phyloP scores from a whole-genome alignment of 345 rosid genomes.

The Brassica cretica region DNA sequence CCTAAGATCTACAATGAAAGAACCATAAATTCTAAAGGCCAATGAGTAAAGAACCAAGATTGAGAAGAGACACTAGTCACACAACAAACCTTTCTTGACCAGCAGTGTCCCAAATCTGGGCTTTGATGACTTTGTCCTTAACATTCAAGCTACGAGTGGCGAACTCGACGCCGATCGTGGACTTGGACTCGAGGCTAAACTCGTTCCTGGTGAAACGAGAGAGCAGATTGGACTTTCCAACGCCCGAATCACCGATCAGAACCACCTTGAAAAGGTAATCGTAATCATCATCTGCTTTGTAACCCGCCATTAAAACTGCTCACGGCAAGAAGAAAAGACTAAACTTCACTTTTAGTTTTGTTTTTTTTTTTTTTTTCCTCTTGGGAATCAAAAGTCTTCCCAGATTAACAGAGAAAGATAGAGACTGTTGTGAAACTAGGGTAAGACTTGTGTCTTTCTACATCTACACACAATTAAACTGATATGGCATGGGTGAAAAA shows the following conservation, averaged over 20 bases:
- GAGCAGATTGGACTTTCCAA: constrained; percentile 90
- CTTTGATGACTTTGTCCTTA: constrained; percentile 80
- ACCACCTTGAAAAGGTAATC: constrained; percentile 92
- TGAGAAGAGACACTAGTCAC: not conserved
- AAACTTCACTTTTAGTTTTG: not conserved
- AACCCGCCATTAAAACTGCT: constrained; percentile 63
- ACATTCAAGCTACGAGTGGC: constrained; percentile 93
- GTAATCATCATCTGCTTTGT: constrained; percentile 90
- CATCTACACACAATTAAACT: constrained; percentile 15
- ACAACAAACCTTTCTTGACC: constrained; percentile 76
- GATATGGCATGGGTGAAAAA: constrained; percentile 11
- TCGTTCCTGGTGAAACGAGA: constrained; percentile 91
- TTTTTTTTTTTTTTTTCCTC: not conserved
- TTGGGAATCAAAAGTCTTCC: not conserved
- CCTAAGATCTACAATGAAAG: not conserved
- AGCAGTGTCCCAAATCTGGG: constrained; percentile 99
- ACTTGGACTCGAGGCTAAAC: constrained; percentile 90
- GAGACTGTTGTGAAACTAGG: constrained; percentile 24
- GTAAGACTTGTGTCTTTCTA: constrained; percentile 34
- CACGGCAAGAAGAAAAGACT: not conserved
- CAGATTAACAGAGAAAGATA: constrained; percentile 12
- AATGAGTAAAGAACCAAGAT: not conserved
- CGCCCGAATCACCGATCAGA: constrained; percentile 90
- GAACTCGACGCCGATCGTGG: constrained; percentile 94
- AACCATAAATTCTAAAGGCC: not conserved